Evolutionary conservation across 2,329 filamentous ascomycete genomes (phyloP).

Genomic region (Ceratocystis ficicola): DNA sequence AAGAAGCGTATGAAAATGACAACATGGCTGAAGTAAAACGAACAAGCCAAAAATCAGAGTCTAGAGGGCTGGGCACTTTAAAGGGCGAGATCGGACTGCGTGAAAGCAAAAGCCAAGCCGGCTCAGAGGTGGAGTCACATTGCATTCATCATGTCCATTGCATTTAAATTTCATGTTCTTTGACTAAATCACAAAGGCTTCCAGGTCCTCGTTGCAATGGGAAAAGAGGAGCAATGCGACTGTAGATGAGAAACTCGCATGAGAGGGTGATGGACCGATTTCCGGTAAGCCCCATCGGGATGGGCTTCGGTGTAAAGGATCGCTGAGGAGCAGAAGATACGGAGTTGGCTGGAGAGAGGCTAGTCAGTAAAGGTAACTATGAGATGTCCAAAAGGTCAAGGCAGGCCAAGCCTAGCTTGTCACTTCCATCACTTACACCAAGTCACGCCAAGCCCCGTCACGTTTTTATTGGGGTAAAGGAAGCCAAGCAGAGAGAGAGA

Average conservation of each 20-base stretch:
- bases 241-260: neutral
- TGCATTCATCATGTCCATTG: too few species aligned
- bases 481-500: too few species aligned
- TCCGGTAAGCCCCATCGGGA: neutral
- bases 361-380: neutral
- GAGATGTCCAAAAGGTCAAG: neutral
- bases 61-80: neutral
- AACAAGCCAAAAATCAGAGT: neutral
- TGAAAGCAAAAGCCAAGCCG: too few species aligned
- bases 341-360: neutral
- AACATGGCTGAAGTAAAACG: neutral
- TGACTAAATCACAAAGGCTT: neutral
- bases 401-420: too few species aligned
- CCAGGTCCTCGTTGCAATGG: neutral
- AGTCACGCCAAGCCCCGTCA: neutral
- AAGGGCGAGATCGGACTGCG: constrained; percentile 2
- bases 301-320: constrained; percentile 7
- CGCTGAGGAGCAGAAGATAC: neutral
- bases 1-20: neutral
- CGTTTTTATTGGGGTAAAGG: neutral
- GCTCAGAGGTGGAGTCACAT: neutral
- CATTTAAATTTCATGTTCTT: too few species aligned
- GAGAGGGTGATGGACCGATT: neutral
- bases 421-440: neutral
- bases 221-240: neutral